A percentile compares a stretch with the other conserved stretches of the same genome.
These are phyloP conservation scores for Fusarium anguioides DNA, from an alignment of 2,329 filamentous ascomycete genomes.

Conservation along the genomic window DNA sequence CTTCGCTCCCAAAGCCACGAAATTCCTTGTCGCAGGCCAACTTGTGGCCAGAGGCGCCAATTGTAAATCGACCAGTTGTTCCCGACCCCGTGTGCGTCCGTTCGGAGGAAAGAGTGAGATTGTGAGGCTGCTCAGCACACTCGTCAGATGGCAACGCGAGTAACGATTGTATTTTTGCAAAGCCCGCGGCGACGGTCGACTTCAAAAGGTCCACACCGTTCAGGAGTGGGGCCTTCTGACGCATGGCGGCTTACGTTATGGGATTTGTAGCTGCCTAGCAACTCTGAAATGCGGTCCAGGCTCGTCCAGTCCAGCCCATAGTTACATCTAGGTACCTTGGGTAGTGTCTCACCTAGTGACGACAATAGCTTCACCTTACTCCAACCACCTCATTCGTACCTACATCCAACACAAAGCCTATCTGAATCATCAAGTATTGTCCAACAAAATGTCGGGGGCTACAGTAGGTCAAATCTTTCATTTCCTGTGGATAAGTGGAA, in stretches of 20 bases:
- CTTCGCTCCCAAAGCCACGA: neutral
- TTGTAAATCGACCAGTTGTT: neutral
- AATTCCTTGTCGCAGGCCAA: neutral
- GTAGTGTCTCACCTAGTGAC: slow-evolving; percentile 29
- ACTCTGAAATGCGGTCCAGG: slow-evolving; percentile 10
- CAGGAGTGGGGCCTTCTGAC: neutral
- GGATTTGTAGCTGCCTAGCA: slow-evolving; percentile 25
- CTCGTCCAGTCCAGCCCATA: neutral
- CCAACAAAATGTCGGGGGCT: slow-evolving; percentile 49
- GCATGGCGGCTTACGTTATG: slow-evolving; percentile 24
- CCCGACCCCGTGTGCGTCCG: neutral
- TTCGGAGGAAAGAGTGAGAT: neutral
- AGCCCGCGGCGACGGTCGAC: slow-evolving; percentile 14
- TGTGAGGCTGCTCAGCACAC: neutral
- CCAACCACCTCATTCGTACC: slow-evolving; percentile 4
- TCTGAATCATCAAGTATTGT: slow-evolving; percentile 5
- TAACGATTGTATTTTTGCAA: slow-evolving; percentile 38
- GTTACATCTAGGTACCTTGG: too few species aligned
- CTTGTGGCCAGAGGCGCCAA: slow-evolving; percentile 4
- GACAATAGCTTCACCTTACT: slow-evolving; percentile 9
- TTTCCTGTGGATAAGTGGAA: neutral
- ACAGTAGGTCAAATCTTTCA: slow-evolving; percentile 37
- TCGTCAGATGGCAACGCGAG: slow-evolving; percentile 28
- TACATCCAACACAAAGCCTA: slow-evolving; percentile 2
- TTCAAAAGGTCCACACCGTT: neutral